Base-by-base conservation (phyloP, 1,284 basidiomycete genomes). In the Hortiboletus rubellus region DNA sequence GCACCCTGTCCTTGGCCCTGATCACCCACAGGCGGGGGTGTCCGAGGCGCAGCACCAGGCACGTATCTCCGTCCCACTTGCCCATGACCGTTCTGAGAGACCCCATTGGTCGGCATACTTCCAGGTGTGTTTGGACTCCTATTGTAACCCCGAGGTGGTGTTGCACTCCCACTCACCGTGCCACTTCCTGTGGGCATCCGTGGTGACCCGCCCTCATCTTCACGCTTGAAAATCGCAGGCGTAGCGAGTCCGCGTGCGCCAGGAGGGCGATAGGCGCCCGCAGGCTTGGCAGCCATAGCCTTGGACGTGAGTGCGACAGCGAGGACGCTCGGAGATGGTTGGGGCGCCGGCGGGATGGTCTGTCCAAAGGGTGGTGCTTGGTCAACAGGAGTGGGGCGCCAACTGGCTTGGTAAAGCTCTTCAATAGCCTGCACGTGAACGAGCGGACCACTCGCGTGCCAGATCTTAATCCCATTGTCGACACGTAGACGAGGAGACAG, bases 381-480 rank as follows among this genome's bases (percentile, higher is more conserved):
- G 31, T 89, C 86, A 9, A 89, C 76, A 41, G 82, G 82, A 2
- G 79, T 81, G 1, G 96, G 95, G 43, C 91, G 79, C 94, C 95
- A 98, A 1, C 84, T 80, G 1, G 86, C 82, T 72, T 94, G 92
- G 73, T 96, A 96, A n/a, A 95, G 80, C 70, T 96, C 93, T 17
- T 96, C 91, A 51, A 85, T 76, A 52, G 77, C 68, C 66, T 95
- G 89, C 10, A 89, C 76, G 61, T 96, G 92, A 36, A 98, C 73
- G 24, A 99, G 83, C 7, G 87, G 80, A 10, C 96, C 96, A 0
- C 87, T 85, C 73, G 92, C 95, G 74, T 98, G 95, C 91, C 92
- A 98, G 59, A 99, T 82, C 76, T 94, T 95, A 73, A 98, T 87
- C 3, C 96, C 94, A 67, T 98, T 98, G 77, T 99, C 96, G 52